Base-by-base conservation (phyloP, 768 basidiomycete genomes). In the Tylopilus vinaceipallidus region DNA sequence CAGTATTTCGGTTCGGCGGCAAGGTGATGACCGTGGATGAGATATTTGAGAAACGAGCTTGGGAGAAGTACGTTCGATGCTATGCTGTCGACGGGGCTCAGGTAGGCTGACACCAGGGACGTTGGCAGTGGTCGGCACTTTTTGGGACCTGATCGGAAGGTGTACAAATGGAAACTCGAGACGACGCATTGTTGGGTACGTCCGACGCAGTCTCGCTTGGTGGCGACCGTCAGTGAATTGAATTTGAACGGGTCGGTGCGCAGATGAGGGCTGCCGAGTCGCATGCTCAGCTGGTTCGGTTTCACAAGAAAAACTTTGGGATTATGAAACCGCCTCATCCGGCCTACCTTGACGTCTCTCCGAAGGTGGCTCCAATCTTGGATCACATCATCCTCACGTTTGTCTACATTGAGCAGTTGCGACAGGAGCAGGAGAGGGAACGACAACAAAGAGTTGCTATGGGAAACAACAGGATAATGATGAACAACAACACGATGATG, bases 121-220 rank as follows among this genome's bases (percentile, higher is more conserved):
- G 35, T 4, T 5, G 10, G 9, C 30, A 72, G 71, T 26, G 60
- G 61, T 23, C 68, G 65, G 17, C 54, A 64, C 16, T 73, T 73
- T 43, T 49, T 50, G 24, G 72, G 67, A 9, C 69, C 60, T 0
- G 63, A 72, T 47, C 57, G 54, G 2, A 56, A 44, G 10, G 49
- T 52, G 23, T 73, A 70, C 56, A 65, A 66, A 16, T 73, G 71
- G 72, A 59, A 58, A 19, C 20, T 69, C 11, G 59, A 58, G 9
- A 43, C 50, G 17, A 53, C 53, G 6, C 59, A 64, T 6, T 63
- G 63, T 14, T 56, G 59, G 60, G 69, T 66, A 42, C 17, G 63
- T 53, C 3, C 16, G 9, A 14, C 20, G 8, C 6, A 12, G 14
- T 14, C 22, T 41, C 12, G 10, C 12, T 35, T 16, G 35, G n/a